phyloP scores from a whole-genome alignment of 2,329 filamentous ascomycete species.

The Beauveria medogensis region DNA sequence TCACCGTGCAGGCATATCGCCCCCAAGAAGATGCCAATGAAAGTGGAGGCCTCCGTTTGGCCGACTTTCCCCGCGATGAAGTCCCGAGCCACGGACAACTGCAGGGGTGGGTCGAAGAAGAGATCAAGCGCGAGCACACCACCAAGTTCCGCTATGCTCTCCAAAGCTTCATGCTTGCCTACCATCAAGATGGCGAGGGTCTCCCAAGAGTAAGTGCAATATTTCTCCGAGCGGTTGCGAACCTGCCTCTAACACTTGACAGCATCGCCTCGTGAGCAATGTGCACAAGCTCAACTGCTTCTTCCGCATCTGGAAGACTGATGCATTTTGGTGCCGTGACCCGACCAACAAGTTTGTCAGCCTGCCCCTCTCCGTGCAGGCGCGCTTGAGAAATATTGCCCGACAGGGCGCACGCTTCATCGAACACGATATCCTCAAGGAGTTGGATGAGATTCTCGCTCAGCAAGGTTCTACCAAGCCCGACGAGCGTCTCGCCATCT shows the following conservation, averaged over 20 bases:
- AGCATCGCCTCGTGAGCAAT: conserved; percentile 35
- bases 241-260: not conserved
- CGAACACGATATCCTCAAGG: conserved; percentile 32
- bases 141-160: conserved; percentile 25
- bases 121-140: conserved; percentile 27
- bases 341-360: conserved; percentile 28
- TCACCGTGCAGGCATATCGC: conserved; percentile 30
- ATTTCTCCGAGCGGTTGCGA: not conserved
- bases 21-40: conserved; percentile 24
- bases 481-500: conserved; percentile 35
- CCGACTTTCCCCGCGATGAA: conserved; percentile 29
- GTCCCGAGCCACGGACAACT: conserved; percentile 28
- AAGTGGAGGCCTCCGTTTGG: conserved; percentile 23
- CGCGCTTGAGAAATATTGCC: conserved; percentile 32
- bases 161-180: conserved; percentile 31
- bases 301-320: conserved; percentile 40
- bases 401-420: conserved; percentile 27
- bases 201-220: conserved; percentile 31
- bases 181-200: conserved; percentile 26
- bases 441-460: conserved; percentile 30
- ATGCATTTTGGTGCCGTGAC: conserved; percentile 33
- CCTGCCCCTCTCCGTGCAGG: conserved; percentile 32
- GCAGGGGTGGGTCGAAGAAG: conserved; percentile 29
- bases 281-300: conserved; percentile 41
- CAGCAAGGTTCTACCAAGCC: conserved; percentile 31